A percentile compares a stretch with the other conserved stretches of the same genome.
These are phyloP conservation scores for Candida corydali DNA, from an alignment of 805 yeast genomes.

Conservation along the genomic window DNA sequence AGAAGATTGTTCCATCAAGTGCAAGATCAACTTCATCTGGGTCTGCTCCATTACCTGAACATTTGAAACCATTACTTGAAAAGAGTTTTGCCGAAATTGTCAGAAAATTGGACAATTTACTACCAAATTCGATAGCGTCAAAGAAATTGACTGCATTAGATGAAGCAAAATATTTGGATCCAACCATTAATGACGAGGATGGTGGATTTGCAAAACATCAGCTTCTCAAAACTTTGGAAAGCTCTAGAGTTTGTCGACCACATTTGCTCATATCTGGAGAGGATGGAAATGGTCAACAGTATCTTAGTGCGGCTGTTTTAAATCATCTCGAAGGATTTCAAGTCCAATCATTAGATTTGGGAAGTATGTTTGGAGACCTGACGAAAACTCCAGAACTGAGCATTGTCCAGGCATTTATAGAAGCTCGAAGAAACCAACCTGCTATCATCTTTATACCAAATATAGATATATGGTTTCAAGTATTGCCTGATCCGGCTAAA, in stretches of 20 bases:
- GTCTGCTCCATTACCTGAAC: constrained; percentile 76
- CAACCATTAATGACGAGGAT: constrained; percentile 51
- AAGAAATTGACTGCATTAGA: constrained; percentile 57
- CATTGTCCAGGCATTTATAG: constrained; percentile 77
- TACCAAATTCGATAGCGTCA: constrained; percentile 49
- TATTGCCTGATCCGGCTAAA: constrained; percentile 64
- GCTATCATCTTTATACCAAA: constrained; percentile 81
- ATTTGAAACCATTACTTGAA: constrained; percentile 61
- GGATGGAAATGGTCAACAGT: constrained; percentile 82
- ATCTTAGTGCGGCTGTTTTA: constrained; percentile 75
- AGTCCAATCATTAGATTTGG: constrained; percentile 80
- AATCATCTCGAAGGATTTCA: constrained; percentile 86
- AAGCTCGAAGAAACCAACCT: constrained; percentile 87
- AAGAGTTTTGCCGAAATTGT: constrained; percentile 45
- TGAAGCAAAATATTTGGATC: constrained; percentile 63
- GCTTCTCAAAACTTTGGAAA: constrained; percentile 44
- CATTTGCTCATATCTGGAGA: constrained; percentile 70
- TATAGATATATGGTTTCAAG: constrained; percentile 68
- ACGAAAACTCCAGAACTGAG: constrained; percentile 79
- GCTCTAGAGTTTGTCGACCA: constrained; percentile 75
- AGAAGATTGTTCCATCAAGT: constrained; percentile 87
- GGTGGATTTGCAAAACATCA: constrained; percentile 71
- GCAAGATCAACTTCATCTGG: constrained; percentile 75
- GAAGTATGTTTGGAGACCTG: constrained; percentile 71
- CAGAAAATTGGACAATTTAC: constrained; percentile 45